A percentile compares a stretch with the other conserved stretches of the same genome.
Conservation (phyloP, 1,139 yeast species). For the Protomyces gravidus region DNA sequence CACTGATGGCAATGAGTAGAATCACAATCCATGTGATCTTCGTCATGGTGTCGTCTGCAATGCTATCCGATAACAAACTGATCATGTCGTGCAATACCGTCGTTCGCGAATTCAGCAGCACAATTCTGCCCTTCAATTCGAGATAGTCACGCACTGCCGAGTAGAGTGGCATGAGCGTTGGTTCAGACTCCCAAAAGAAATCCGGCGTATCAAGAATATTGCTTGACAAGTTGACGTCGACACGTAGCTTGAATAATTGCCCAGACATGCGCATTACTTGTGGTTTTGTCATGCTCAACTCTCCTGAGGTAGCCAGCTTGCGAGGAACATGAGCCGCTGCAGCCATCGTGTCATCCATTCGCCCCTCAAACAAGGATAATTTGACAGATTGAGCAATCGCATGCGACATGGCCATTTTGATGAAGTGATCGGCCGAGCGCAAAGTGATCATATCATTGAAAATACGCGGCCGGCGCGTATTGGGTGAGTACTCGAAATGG, state of each 20-base stretch:
- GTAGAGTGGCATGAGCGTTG: constrained; percentile 87
- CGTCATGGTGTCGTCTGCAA: constrained; percentile 83
- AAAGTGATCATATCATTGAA: constrained; percentile 92
- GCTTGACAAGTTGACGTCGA: constrained; percentile 86
- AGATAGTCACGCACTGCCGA: constrained; percentile 84
- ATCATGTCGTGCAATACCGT: constrained; percentile 89
- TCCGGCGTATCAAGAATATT: constrained; percentile 92
- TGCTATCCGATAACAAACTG: constrained; percentile 87
- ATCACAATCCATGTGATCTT: constrained; percentile 89
- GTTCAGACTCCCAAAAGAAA: constrained; percentile 94
- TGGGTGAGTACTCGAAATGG: constrained; percentile 82
- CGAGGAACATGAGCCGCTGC: constrained; percentile 86
- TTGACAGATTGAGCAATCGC: constrained; percentile 97
- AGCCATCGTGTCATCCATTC: constrained; percentile 68
- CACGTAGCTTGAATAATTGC: constrained; percentile 77
- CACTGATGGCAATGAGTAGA: constrained; percentile 67
- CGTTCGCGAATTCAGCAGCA: constrained; percentile 87
- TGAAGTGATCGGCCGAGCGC: constrained; percentile 84
- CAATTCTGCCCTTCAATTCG: constrained; percentile 90
- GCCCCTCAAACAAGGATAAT: constrained; percentile 80
- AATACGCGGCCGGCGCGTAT: constrained; percentile 78
- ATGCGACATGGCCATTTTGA: constrained; percentile 87
- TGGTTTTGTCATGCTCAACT: constrained; percentile 65
- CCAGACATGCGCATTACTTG: constrained; percentile 85
- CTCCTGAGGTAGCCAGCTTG: constrained; percentile 82